Conservation (phyloP, 768 basidiomycete species). For the Plicaturopsis crispa region DNA sequence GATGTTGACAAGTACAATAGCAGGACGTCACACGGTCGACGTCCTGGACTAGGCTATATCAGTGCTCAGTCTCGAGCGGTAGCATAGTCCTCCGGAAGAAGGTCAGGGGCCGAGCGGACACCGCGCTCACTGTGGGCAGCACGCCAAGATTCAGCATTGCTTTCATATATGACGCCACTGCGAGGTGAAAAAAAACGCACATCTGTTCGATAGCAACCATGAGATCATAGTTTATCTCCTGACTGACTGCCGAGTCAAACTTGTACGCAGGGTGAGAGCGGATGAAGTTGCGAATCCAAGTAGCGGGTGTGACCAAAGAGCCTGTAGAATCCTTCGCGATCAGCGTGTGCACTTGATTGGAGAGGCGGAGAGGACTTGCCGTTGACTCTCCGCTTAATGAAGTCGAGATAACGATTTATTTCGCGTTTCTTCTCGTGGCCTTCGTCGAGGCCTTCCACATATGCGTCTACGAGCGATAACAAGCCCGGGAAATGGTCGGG, state of each 20-base stretch:
- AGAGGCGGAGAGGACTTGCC: conserved; percentile 38
- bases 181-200: conserved; percentile 48
- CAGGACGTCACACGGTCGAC: no score
- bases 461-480: conserved; percentile 72
- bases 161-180: background rate
- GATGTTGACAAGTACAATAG: no score
- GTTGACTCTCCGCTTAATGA: conserved; percentile 70
- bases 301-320: conserved; percentile 75
- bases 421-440: conserved; percentile 47
- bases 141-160: conserved; percentile 3
- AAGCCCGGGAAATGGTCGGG: conserved; percentile 69
- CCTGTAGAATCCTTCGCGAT: conserved; percentile 34
- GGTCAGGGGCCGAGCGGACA: conserved; percentile 46
- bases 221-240: conserved; percentile 93
- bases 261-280: conserved; percentile 87
- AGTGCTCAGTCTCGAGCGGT: no score
- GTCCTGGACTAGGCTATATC: no score
- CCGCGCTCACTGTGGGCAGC: conserved; percentile 55
- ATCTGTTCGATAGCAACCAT: conserved; percentile 86
- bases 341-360: conserved; percentile 3
- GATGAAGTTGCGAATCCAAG: conserved; percentile 92
- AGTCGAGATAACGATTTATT: conserved; percentile 71
- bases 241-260: conserved; percentile 84
- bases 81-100: conserved; percentile 57
- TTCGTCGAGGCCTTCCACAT: conserved; percentile 81